Evolutionary conservation across 1,284 basidiomycete species (phyloP), one percentile per base, ranked within the genome.

Genomic region (Cutaneotrichosporon mucoides): DNA sequence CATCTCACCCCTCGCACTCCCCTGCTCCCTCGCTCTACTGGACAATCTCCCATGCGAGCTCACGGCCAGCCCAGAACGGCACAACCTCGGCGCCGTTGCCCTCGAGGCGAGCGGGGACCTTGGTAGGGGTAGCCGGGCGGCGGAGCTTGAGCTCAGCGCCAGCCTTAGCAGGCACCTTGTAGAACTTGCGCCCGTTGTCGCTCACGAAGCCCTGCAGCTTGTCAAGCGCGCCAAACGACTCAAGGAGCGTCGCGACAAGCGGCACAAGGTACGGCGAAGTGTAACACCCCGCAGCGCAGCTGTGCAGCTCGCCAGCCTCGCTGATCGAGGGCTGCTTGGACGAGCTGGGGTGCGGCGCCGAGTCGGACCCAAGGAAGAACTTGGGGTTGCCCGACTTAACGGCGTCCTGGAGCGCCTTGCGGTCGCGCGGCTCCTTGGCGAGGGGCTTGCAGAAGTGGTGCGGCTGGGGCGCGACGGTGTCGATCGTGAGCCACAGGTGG

Each of bases 391-490:
- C 91, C 80, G 89, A 85, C 62, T 80, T 82, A 56, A 99, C 85
- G 42, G 94, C 86, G 24, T 89, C 84, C 57, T 87, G 85, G 56
- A 99, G 80, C 10, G 96, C 94, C 67, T 85, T 79, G 35, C 95
- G 83, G 76, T 99, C 96, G 66, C 90, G 88, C 5, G 94, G 94
- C 71, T 86, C 93, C 79, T 99, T 99, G 35, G 96, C 95, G 24
- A 99, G 90, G 0, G 96, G 96, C 79, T 99, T 99, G 83, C 96
- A 99, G 77, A 90, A 99, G 75, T 97, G 86, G 83, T 91, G 91
- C 0, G 91, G 86, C 78, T 98, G 93, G 6, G 94, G 92, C 1
- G 94, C 94, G 87, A 95, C 98, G 71, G 96, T 90, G 77, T 99
- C 96, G 7, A 99, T 92, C 2, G 90, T 95, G 57, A 99, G 83